Evolutionary conservation across 176 grass and related monocot species (phyloP).

Genomic region (Eragrostis nindensis): DNA sequence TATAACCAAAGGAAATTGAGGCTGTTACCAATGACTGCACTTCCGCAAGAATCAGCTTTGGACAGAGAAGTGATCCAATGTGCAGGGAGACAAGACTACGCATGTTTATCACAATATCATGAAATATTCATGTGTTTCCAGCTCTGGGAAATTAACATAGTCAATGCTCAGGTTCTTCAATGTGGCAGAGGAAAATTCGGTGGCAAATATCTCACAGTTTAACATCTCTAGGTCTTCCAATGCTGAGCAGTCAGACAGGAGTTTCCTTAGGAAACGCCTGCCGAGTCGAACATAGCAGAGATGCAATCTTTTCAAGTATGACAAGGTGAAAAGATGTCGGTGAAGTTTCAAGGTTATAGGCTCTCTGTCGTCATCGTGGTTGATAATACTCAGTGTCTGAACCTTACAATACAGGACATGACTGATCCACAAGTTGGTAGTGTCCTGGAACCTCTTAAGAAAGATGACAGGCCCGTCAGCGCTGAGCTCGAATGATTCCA

Average conservation of each 20-base stretch:
- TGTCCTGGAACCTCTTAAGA: not conserved
- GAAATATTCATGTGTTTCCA: not conserved
- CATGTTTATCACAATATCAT: slow-evolving; percentile 10
- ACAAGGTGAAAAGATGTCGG: not conserved
- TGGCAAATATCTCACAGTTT: not conserved
- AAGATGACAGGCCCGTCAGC: not conserved
- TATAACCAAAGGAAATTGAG: not conserved
- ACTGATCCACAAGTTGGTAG: not conserved
- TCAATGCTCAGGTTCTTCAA: slow-evolving; percentile 26
- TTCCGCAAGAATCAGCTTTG: slow-evolving; percentile 12
- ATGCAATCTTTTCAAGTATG: not conserved
- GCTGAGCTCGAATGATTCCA: not conserved
- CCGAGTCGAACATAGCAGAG: not conserved
- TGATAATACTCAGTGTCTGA: not conserved
- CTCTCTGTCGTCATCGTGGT: not conserved
- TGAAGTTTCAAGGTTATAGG: not conserved
- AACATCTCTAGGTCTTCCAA: not conserved
- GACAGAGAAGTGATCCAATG: not conserved
- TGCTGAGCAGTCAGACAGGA: not conserved
- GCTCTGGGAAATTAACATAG: not conserved
- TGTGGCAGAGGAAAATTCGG: slow-evolving; percentile 12
- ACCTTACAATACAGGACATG: not conserved
- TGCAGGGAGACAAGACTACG: not conserved
- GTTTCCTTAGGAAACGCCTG: not conserved
- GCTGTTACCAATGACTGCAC: not conserved